Base-by-base conservation (phyloP, 139 green algal species). In the Nannochloris sp. region DNA sequence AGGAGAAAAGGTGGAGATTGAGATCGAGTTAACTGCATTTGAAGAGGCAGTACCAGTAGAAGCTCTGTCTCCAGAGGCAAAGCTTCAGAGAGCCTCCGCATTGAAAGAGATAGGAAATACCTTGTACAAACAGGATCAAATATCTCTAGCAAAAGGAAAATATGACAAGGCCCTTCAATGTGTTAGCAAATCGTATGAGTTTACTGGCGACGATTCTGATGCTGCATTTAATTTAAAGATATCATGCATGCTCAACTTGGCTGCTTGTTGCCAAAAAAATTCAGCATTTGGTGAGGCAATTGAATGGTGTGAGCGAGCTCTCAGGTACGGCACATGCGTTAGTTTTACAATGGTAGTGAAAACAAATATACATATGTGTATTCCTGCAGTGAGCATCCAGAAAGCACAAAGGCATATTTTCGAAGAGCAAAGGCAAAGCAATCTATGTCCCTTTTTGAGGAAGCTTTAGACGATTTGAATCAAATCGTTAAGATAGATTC, bases 11-110 rank as follows among this genome's bases (percentile, higher is more conserved):
- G 31, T 90, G 21, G 75, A 89, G 62, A 89, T 82, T 53, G 76
- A 92, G 62, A 62, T 90, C 34, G 72, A 85, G 76, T 75, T 92
- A 48, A 7, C 87, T 6, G 34, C 44, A 43, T 93, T 91, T 67
- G 61, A 89, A n/a, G 61, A 61, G 48, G 72, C 83, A 60, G 71
- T 68, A 7, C 75, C 85, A 72, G 49, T 57, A 46, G 68, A 83
- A 62, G 66, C 60, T 43, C 37, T 88, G 48, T 19, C 16, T 0
- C 72, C 81, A 60, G 49, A 62, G 25, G 75, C 81, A 31, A 73
- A 75, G 31, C 76, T 86, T 60, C 43, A 23, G 19, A 57, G 84
- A 51, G 69, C 72, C 14, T 63, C 73, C 3, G 57, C 54, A 5
- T 55, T 79, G 44, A 87, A 85, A 76, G 75, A 75, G 29, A 77